These are phyloP conservation scores for Vishniacozyma victoriae DNA, from an alignment of 768 basidiomycete species.

Conservation along the genomic window DNA sequence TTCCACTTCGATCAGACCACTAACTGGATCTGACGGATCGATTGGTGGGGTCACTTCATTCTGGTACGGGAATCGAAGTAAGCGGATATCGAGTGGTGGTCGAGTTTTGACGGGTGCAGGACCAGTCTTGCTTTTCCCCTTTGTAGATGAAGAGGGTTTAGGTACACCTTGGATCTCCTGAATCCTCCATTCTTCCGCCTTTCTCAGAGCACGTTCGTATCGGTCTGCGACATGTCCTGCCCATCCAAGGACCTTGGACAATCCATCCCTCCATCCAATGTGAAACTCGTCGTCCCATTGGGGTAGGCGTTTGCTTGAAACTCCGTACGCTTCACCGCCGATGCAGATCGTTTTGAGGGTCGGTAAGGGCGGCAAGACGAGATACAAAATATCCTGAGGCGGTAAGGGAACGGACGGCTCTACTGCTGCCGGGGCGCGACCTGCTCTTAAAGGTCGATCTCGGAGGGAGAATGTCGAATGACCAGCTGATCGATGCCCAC, in stretches of 20 bases:
- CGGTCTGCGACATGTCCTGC: conserved; percentile 39
- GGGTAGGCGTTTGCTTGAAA: conserved; percentile 18
- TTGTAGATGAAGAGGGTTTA: neutral
- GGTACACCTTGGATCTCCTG: conserved; percentile 6
- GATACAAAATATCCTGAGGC: conserved; percentile 29
- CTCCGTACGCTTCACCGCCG: conserved; percentile 39
- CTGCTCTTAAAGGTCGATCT: conserved; percentile 26
- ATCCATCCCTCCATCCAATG: conserved; percentile 42
- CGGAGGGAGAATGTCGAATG: conserved; percentile 44
- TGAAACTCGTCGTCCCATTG: conserved; percentile 44
- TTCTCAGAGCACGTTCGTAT: conserved; percentile 41
- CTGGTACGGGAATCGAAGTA: conserved; percentile 39
- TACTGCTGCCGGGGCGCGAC: conserved; percentile 3
- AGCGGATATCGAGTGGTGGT: conserved; percentile 36
- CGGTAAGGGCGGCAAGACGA: conserved; percentile 45
- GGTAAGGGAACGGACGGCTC: conserved; percentile 20
- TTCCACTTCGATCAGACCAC: conserved; percentile 37
- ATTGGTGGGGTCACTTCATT: conserved; percentile 11
- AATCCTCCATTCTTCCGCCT: conserved; percentile 38
- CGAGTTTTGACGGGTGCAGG: conserved; percentile 5
- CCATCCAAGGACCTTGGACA: conserved; percentile 41
- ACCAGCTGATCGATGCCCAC: conserved; percentile 42
- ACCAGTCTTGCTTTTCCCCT: conserved; percentile 10
- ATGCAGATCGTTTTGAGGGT: conserved; percentile 37
- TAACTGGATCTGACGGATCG: conserved; percentile 7